These are phyloP conservation scores for Coprinopsis marcescibilis DNA, from an alignment of 768 basidiomycete genomes.

Conservation along the genomic window DNA sequence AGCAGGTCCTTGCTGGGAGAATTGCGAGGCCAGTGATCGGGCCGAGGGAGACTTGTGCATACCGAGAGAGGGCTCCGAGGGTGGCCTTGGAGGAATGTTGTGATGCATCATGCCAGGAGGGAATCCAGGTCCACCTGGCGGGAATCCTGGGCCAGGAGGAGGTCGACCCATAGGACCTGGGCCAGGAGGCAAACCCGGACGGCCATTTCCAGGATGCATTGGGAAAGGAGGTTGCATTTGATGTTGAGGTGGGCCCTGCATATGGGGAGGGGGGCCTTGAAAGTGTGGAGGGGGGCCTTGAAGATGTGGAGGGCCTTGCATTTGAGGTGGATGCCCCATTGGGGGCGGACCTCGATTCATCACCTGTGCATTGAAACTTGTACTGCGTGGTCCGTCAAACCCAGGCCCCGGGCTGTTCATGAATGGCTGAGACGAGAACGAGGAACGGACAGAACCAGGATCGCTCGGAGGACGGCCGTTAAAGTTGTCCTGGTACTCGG, in stretches of 20 bases:
- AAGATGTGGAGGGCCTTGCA: too few relatives aligned
- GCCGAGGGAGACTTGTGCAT: conserved; percentile 53
- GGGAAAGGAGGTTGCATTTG: background rate
- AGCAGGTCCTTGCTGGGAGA: conserved; percentile 35
- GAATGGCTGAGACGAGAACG: conserved; percentile 29
- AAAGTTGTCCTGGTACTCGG: conserved; percentile 6
- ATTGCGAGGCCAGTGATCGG: conserved; percentile 50
- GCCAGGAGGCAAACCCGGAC: conserved; percentile 6
- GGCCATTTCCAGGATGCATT: conserved; percentile 5
- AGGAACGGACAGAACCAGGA: conserved; percentile 14
- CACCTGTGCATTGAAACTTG: conserved; percentile 1
- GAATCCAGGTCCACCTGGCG: conserved; percentile 3
- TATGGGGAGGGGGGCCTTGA: background rate
- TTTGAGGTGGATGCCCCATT: background rate
- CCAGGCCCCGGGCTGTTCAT: background rate
- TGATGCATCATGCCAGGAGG: background rate
- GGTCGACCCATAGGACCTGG: conserved; percentile 3
- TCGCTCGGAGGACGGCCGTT: conserved; percentile 5
- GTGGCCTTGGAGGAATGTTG: conserved; percentile 32
- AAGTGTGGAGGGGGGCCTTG: background rate
- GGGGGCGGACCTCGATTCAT: background rate
- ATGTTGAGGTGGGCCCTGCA: background rate
- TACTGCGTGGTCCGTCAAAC: conserved; percentile 18
- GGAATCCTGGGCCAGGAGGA: background rate
- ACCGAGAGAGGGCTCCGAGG: conserved; percentile 39